A percentile compares a stretch with the other conserved stretches of the same genome.
Evolutionary conservation across 1,284 basidiomycete species (phyloP).

Genomic region (Leccinum pachyderme): DNA sequence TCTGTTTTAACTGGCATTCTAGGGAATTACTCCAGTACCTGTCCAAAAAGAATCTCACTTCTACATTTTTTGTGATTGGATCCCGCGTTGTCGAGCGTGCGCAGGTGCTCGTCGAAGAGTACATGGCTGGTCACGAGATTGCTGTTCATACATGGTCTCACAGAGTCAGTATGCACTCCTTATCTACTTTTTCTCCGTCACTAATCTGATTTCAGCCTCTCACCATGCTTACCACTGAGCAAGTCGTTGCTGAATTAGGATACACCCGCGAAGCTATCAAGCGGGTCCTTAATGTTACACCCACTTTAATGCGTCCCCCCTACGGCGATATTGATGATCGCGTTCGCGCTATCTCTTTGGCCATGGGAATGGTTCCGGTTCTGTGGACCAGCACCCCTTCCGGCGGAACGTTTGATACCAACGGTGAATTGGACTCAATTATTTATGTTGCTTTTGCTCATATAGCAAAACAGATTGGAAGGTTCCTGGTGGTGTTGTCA

Average conservation of each 20-base stretch:
- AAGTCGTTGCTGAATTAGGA: constrained; percentile 92
- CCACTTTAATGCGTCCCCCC: constrained; percentile 65
- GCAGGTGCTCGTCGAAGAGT: constrained; percentile 76
- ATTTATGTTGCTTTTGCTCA: neutral
- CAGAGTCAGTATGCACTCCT: constrained; percentile 38
- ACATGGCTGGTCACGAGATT: constrained; percentile 83
- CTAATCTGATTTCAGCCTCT: constrained; percentile 48
- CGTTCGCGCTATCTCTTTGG: constrained; percentile 79
- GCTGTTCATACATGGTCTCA: constrained; percentile 81
- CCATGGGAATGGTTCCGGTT: constrained; percentile 80
- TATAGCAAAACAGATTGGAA: constrained; percentile 63
- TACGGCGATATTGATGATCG: constrained; percentile 78
- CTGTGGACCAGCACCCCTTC: constrained; percentile 71
- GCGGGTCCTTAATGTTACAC: constrained; percentile 73
- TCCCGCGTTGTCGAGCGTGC: constrained; percentile 86
- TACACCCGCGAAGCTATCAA: constrained; percentile 90
- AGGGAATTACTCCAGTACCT: constrained; percentile 73
- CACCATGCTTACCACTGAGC: constrained; percentile 80
- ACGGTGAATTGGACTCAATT: constrained; percentile 44
- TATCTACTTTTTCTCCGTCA: neutral
- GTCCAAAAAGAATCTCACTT: constrained; percentile 58
- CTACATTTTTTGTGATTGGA: constrained; percentile 93
- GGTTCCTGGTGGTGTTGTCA: constrained; percentile 70
- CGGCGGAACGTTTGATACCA: constrained; percentile 76
- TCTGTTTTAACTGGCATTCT: constrained; percentile 13